These are phyloP conservation scores for Calonectria pseudoturangicola DNA, from an alignment of 2,329 filamentous ascomycete species.

Conservation along the genomic window DNA sequence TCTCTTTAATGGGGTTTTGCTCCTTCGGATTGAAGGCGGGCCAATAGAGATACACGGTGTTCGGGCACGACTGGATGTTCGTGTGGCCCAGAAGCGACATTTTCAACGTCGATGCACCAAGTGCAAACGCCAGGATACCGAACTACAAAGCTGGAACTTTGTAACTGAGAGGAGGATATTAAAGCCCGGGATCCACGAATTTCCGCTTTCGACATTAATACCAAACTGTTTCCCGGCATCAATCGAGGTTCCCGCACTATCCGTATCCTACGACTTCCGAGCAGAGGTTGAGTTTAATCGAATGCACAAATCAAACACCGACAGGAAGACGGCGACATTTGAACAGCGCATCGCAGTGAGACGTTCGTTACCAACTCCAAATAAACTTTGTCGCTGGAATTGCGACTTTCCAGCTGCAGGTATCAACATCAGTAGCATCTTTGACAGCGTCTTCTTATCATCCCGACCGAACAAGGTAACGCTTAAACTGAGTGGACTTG, in stretches of 20 bases:
- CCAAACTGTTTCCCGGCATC: background rate
- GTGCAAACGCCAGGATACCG: slow-evolving; percentile 9
- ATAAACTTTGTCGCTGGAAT: background rate
- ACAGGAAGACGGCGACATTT: background rate
- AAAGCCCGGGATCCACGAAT: background rate
- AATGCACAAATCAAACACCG: background rate
- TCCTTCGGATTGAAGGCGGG: background rate
- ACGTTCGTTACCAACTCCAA: background rate
- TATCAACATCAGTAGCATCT: background rate
- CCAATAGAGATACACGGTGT: slow-evolving; percentile 3
- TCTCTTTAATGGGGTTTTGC: background rate
- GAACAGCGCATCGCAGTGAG: slow-evolving; percentile 3
- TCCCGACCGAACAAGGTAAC: background rate
- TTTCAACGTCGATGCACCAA: background rate
- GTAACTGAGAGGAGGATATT: background rate
- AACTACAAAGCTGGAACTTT: slow-evolving; percentile 3
- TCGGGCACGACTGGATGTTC: background rate
- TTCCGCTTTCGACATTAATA: background rate
- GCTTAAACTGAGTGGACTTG: slow-evolving; percentile 1
- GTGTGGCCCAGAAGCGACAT: background rate
- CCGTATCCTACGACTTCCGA: background rate
- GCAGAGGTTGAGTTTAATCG: slow-evolving; percentile 9
- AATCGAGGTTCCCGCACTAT: background rate
- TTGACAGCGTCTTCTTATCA: background rate
- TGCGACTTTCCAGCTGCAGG: slow-evolving; percentile 1